Conservation (phyloP, 2,329 filamentous ascomycete genomes). For the Diaporthe sp. region DNA sequence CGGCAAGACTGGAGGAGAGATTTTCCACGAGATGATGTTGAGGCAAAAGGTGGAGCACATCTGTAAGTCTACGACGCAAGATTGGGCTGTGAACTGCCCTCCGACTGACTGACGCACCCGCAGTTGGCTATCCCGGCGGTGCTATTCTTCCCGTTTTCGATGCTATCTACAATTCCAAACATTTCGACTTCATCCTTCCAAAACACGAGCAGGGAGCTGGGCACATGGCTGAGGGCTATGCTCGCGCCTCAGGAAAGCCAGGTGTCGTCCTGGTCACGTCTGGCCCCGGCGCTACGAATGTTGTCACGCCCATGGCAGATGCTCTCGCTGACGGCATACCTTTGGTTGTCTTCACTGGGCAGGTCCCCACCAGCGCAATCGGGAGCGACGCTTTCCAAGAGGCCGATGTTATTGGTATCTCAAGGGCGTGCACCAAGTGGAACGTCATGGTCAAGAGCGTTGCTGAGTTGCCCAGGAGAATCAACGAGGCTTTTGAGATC, state of each 20-base stretch:
- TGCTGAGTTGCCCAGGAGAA: slow-evolving; percentile 90
- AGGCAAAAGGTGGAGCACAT: slow-evolving; percentile 92
- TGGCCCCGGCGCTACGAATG: slow-evolving; percentile 95
- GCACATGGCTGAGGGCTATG: slow-evolving; percentile 98
- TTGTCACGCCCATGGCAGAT: slow-evolving; percentile 96
- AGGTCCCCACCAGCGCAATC: slow-evolving; percentile 91
- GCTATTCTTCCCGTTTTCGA: slow-evolving; percentile 98
- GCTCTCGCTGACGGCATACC: slow-evolving; percentile 95
- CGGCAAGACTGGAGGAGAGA: slow-evolving; percentile 94
- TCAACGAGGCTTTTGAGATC: slow-evolving; percentile 98
- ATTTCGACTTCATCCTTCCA: slow-evolving; percentile 96
- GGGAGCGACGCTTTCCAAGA: slow-evolving; percentile 98
- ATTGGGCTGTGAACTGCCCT: background rate
- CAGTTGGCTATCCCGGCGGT: slow-evolving; percentile 91
- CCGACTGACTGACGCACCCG: slow-evolving; percentile 47
- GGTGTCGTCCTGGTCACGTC: slow-evolving; percentile 98
- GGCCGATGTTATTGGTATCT: slow-evolving; percentile 94
- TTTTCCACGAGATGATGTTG: slow-evolving; percentile 99
- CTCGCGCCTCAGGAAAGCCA: slow-evolving; percentile 91
- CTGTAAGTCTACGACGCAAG: slow-evolving; percentile 72
- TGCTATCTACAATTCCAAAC: slow-evolving; percentile 97
- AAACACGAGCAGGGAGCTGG: slow-evolving; percentile 98
- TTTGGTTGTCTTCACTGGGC: slow-evolving; percentile 94
- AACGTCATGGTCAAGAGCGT: slow-evolving; percentile 98
- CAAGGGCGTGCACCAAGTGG: slow-evolving; percentile 97